Conservation (phyloP, 2,329 filamentous ascomycete species). For the Penicillium freii region DNA sequence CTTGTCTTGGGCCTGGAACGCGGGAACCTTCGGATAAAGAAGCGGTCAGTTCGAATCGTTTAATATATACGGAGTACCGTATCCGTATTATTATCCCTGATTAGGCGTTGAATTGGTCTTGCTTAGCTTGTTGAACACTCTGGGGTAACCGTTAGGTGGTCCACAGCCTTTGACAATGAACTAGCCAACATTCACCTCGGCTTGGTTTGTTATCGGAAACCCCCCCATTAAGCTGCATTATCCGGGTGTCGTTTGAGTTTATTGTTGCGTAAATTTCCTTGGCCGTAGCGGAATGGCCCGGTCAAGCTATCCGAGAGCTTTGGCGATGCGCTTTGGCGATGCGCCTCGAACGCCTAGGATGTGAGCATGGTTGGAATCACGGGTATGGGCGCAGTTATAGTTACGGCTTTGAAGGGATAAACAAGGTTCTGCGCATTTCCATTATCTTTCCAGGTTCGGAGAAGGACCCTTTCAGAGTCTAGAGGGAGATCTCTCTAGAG, state of each 20-base stretch:
- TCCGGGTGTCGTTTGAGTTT: neutral
- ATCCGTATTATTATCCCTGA: neutral
- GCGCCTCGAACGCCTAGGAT: neutral
- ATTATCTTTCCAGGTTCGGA: neutral
- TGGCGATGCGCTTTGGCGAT: neutral
- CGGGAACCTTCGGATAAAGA: slow-evolving; percentile 1
- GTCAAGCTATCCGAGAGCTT: slow-evolving; percentile 2
- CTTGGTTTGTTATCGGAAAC: neutral
- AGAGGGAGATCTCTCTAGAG: neutral
- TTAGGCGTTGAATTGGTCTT: neutral
- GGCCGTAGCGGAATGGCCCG: neutral
- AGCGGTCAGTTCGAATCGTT: neutral
- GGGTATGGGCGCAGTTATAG: neutral
- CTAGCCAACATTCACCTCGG: neutral
- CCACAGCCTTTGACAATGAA: neutral
- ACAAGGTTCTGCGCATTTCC: neutral
- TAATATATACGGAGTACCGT: neutral
- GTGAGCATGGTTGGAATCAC: neutral
- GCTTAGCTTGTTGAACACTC: slow-evolving; percentile 4
- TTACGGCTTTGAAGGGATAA: too few species aligned
- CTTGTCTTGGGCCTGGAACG: neutral
- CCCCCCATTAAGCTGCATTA: neutral
- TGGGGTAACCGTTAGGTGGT: slow-evolving; percentile 7
- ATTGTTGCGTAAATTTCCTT: neutral
- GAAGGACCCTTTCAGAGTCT: neutral